Conservation (phyloP, 2,329 filamentous ascomycete genomes). For the Lachnellula occidentalis region DNA sequence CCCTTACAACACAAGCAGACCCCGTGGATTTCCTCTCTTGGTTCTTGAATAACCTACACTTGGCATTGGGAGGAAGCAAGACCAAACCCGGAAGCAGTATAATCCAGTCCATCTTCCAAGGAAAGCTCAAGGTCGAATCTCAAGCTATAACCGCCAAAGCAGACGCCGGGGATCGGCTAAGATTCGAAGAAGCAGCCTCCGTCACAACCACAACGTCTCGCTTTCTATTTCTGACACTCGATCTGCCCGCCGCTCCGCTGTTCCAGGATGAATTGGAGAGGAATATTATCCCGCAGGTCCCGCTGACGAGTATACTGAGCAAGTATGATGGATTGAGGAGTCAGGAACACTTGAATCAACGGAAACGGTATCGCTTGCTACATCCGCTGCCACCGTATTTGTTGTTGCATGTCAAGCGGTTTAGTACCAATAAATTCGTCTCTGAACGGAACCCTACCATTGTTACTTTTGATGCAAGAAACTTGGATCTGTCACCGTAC, state of each 20-base stretch:
- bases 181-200: constrained; percentile 84
- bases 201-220: constrained; percentile 72
- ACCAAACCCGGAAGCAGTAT: constrained; percentile 80
- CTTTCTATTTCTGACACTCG: constrained; percentile 88
- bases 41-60: constrained; percentile 94
- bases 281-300: constrained; percentile 93
- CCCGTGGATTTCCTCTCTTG: constrained; percentile 95
- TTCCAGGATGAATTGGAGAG: constrained; percentile 93
- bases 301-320: constrained; percentile 72
- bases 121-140: constrained; percentile 83
- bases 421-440: constrained; percentile 95
- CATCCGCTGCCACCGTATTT: constrained; percentile 90
- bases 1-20: constrained; percentile 83
- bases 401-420: constrained; percentile 93
- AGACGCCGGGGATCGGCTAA: constrained; percentile 77
- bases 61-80: constrained; percentile 84
- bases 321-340: constrained; percentile 90
- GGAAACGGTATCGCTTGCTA: constrained; percentile 81
- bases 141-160: constrained; percentile 90
- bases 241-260: constrained; percentile 83
- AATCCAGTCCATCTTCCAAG: constrained; percentile 90
- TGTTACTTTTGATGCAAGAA: constrained; percentile 84
- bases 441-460: constrained; percentile 95
- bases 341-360: constrained; percentile 83
- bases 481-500: constrained; percentile 83